These are phyloP conservation scores for Colletotrichum echinochloae DNA, from an alignment of 2,329 filamentous ascomycete species.

Conservation along the genomic window DNA sequence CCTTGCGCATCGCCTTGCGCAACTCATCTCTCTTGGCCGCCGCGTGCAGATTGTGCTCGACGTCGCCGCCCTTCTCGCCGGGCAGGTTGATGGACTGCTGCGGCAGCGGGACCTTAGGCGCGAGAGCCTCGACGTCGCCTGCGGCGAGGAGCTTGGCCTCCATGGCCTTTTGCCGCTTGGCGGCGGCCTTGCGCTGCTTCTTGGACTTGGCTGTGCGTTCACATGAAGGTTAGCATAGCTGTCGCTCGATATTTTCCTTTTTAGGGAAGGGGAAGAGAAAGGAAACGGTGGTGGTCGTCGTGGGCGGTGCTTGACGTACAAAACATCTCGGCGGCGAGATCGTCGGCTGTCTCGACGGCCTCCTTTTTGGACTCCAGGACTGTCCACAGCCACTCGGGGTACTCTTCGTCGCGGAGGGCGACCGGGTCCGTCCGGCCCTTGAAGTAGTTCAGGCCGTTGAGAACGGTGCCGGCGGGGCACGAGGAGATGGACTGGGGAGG, in stretches of 20 bases:
- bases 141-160: conserved; percentile 72
- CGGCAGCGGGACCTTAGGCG: conserved; percentile 78
- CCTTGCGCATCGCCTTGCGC: conserved; percentile 77
- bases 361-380: conserved; percentile 74
- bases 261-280: background rate
- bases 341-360: conserved; percentile 60
- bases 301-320: conserved; percentile 67
- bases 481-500: conserved; percentile 56
- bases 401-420: conserved; percentile 79
- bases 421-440: conserved; percentile 81
- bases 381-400: conserved; percentile 84
- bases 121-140: conserved; percentile 74
- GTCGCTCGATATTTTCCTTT: background rate
- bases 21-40: conserved; percentile 69
- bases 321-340: conserved; percentile 78
- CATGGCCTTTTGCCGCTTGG: conserved; percentile 68
- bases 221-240: background rate
- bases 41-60: conserved; percentile 61
- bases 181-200: conserved; percentile 79
- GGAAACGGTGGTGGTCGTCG: background rate
- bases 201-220: conserved; percentile 78
- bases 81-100: conserved; percentile 84
- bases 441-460: conserved; percentile 81
- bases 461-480: conserved; percentile 75
- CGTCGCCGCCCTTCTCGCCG: conserved; percentile 55